phyloP scores from a whole-genome alignment of 2,329 filamentous ascomycete genomes.

The Diaporthe sp. region DNA sequence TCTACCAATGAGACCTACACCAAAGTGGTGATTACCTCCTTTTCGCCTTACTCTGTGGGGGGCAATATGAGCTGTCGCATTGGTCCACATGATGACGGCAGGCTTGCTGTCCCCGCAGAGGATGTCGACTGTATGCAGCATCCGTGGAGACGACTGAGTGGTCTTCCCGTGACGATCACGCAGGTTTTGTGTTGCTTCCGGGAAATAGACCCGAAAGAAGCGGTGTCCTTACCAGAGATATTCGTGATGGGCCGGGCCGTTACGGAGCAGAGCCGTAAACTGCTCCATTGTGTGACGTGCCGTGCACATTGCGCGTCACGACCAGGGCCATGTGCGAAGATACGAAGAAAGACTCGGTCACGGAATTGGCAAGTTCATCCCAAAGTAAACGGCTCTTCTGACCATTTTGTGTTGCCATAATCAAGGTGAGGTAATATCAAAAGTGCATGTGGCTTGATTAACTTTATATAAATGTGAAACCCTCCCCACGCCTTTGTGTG shows the following conservation, averaged over 20 bases:
- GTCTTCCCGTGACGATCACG: conserved; percentile 11
- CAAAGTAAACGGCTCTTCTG: not conserved
- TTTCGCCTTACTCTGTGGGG: not conserved
- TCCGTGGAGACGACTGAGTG: not conserved
- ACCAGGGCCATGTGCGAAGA: not conserved
- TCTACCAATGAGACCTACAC: not conserved
- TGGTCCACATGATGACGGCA: not conserved
- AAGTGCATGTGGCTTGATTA: conserved; percentile 26
- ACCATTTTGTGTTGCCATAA: not conserved
- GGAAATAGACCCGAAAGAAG: not conserved
- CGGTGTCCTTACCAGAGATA: not conserved
- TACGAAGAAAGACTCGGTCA: not conserved
- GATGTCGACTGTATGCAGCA: not conserved
- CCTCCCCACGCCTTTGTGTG: conserved; percentile 4
- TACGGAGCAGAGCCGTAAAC: not conserved
- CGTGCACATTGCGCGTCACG: not conserved
- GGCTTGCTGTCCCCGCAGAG: not conserved
- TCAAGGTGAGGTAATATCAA: not conserved
- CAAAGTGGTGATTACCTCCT: not conserved
- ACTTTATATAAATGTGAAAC: conserved; percentile 24
- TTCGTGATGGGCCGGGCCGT: not conserved
- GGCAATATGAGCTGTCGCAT: not conserved
- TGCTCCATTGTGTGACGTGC: not conserved
- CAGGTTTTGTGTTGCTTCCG: conserved; percentile 15
- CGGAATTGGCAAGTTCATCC: not conserved